These are phyloP conservation scores for Hypoxylon sp. DNA, from an alignment of 2,329 filamentous ascomycete species.

Conservation along the genomic window DNA sequence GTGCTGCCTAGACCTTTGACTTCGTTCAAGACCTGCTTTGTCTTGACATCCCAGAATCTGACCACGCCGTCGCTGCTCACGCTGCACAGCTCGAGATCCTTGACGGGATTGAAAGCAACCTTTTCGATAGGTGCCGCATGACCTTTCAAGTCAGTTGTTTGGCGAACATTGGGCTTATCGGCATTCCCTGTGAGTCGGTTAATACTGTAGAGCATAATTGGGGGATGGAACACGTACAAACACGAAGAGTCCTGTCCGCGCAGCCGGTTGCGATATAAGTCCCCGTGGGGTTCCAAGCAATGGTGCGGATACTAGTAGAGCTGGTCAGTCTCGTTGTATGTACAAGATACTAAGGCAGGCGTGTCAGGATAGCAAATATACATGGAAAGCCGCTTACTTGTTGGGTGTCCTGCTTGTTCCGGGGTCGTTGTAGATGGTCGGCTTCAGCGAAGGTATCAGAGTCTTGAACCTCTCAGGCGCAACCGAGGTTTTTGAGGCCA, in stretches of 20 bases:
- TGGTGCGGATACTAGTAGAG: constrained; percentile 70
- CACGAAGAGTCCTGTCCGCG: constrained; percentile 72
- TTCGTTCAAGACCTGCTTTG: constrained; percentile 74
- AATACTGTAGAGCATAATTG: not conserved
- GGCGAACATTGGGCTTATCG: constrained; percentile 75
- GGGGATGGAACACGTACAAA: constrained; percentile 63
- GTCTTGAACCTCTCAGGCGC: constrained; percentile 47
- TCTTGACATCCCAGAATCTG: constrained; percentile 82
- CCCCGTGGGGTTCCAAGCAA: constrained; percentile 90
- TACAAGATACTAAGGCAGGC: too few relatives aligned
- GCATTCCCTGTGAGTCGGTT: constrained; percentile 68
- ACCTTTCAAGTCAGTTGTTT: constrained; percentile 78
- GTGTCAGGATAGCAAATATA: constrained; percentile 23
- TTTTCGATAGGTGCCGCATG: constrained; percentile 73
- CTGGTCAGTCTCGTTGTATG: constrained; percentile 12
- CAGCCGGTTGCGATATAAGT: constrained; percentile 84
- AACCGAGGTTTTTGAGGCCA: constrained; percentile 42
- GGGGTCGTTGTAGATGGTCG: constrained; percentile 46
- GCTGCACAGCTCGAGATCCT: constrained; percentile 79
- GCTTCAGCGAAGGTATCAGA: constrained; percentile 44
- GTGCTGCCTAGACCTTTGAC: constrained; percentile 71
- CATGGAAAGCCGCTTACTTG: constrained; percentile 44
- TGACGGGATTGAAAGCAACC: constrained; percentile 79
- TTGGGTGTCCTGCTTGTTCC: constrained; percentile 40
- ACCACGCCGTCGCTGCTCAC: constrained; percentile 77